Evolutionary conservation across 2,329 filamentous ascomycete species (phyloP), one percentile per base, ranked within the genome.

Genomic region (Escovopsis sp.): DNA sequence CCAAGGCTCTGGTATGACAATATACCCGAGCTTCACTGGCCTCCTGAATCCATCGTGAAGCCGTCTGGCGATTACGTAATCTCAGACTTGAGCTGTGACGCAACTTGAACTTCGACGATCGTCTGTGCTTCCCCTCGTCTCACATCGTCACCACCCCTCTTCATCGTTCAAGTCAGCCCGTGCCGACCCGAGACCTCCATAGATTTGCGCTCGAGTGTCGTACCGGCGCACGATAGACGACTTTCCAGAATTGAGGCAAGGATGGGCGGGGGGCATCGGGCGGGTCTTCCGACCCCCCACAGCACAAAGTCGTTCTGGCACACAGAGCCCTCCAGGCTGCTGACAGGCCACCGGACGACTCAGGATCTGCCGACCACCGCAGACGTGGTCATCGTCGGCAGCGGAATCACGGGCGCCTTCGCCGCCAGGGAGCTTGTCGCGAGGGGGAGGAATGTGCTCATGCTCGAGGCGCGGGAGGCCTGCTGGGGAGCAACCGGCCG

Each of bases 401-500:
- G 72, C 48, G 82, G 82, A 17, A 81, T 88, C 45, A 80, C 79
- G 2, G 82, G 81, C n/a, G 60, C 75, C 1, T 81, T 79, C 54
- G 77, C 75, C 1, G 79, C 79, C 4, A 66, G 72, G 42, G 74
- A 72, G 48, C 60, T 84, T 35, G 68, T 58, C 48, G 63, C 60
- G 38, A 59, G 54, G 27, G 60, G 64, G 5, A 58, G 66, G 39
- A 63, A 57, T n/a, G 68, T 86, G 7, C 63, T 87, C 5, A 68
- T 87, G 61, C 63, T 88, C 5, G 82, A 88, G 56, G 82, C 82
- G 12, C 66, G 82, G 46, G 81, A 87, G 60, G 79, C 76, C 4
- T 87, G 81, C 49, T 86, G 72, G 71, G 82, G 82, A 14, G 82
- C 82, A n/a, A 88, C 81, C 1, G 81, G 82, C n/a, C 61, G 81